A percentile compares a stretch with the other conserved stretches of the same genome.
These are phyloP conservation scores for Vitis vinifera DNA, from an alignment of 164 flowering plant genomes.

Conservation along the genomic window ASM3070453v1 NC_081811.1:24609501-24610000, in stretches of 20 bases:
- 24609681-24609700: neutral
- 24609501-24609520: too few relatives aligned
- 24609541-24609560: too few relatives aligned
- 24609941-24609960: neutral
- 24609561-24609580: too few relatives aligned
- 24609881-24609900: slow-evolving; percentile 51
- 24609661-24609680: neutral
- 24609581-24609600: too few relatives aligned
- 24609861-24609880: slow-evolving; percentile 63
- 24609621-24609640: too few relatives aligned
- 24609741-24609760: slow-evolving; percentile 77
- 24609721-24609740: slow-evolving; percentile 47
- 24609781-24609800: slow-evolving; percentile 73
- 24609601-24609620: too few relatives aligned
- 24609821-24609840: slow-evolving; percentile 33
- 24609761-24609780: slow-evolving; percentile 62
- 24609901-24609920: neutral
- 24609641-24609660: too few relatives aligned
- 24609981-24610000: slow-evolving; percentile 76
- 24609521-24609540: too few relatives aligned
- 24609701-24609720: neutral
- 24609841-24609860: slow-evolving; percentile 28
- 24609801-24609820: slow-evolving; percentile 50
- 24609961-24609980: neutral
- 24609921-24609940: neutral